Conservation (phyloP, 768 basidiomycete genomes). For the Suillus bovinus region DNA sequence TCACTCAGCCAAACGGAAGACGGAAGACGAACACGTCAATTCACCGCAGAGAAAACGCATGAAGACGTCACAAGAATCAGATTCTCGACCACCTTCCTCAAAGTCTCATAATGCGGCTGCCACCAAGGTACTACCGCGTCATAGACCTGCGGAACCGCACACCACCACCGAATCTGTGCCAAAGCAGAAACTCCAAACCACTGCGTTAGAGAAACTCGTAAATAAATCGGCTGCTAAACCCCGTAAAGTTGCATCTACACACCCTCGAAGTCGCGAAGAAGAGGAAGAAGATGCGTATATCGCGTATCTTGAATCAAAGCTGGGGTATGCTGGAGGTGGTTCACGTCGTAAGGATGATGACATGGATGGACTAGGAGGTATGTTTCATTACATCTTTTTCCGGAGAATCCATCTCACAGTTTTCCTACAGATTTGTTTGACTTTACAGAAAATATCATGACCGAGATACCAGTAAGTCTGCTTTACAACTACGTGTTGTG, state of each 20-base stretch:
- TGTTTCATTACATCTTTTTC: constrained; percentile 16
- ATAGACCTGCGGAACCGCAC: neutral
- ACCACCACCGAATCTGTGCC: neutral
- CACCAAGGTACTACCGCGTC: neutral
- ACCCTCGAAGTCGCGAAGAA: constrained; percentile 42
- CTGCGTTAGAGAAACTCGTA: constrained; percentile 37
- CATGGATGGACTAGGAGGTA: constrained; percentile 87
- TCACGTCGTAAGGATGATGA: constrained; percentile 49
- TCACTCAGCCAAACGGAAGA: constrained; percentile 37
- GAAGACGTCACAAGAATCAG: constrained; percentile 41
- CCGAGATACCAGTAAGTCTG: neutral
- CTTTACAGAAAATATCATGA: constrained; percentile 38
- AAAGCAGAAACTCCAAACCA: constrained; percentile 21
- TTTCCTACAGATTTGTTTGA: constrained; percentile 50
- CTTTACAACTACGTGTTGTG: neutral
- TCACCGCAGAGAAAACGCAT: constrained; percentile 39
- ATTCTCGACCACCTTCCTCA: neutral
- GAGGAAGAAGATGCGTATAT: constrained; percentile 85
- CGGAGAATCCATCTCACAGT: constrained; percentile 1
- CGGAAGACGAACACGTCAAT: constrained; percentile 45
- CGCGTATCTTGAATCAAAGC: constrained; percentile 74
- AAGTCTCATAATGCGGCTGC: too few species aligned
- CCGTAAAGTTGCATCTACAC: constrained; percentile 3
- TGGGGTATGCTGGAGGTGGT: constrained; percentile 52
- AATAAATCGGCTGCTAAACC: constrained; percentile 18